These are phyloP conservation scores for Verticillium isaacii DNA, from an alignment of 2,329 filamentous ascomycete genomes.

Conservation along the genomic window DNA sequence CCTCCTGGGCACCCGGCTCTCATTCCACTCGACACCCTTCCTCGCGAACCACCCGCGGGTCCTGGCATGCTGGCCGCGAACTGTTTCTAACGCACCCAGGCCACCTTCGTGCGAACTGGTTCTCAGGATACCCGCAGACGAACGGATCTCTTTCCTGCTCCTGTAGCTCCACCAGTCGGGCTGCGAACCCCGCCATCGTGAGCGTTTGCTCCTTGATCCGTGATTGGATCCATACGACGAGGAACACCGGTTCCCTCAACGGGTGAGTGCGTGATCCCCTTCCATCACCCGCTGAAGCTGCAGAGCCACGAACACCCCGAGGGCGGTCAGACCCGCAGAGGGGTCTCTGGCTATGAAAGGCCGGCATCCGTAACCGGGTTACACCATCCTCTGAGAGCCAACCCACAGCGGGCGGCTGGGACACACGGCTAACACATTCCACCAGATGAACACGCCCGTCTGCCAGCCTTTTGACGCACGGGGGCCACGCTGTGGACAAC, in stretches of 20 bases:
- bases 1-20: constrained; percentile 1
- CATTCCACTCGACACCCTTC: not conserved
- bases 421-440: not conserved
- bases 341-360: not conserved
- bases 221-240: constrained; percentile 8
- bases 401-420: too few relatives aligned
- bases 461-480: not conserved
- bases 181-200: constrained; percentile 5
- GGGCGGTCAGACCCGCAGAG: not conserved
- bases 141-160: constrained; percentile 2
- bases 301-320: constrained; percentile 8
- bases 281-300: constrained; percentile 3
- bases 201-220: constrained; percentile 8
- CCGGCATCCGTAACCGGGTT: not conserved
- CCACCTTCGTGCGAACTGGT: constrained; percentile 12
- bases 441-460: too few relatives aligned
- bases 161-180: constrained; percentile 7
- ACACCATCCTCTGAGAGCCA: too few relatives aligned
- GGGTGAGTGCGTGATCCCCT: constrained; percentile 14
- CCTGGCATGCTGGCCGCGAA: constrained; percentile 3
- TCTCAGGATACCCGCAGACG: constrained; percentile 5
- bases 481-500: not conserved
- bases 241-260: constrained; percentile 5
- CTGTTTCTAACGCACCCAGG: constrained; percentile 11
- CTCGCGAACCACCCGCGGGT: constrained; percentile 4